phyloP scores from a whole-genome alignment of 2,329 filamentous ascomycete species.

The Epichloe amarillans region DNA sequence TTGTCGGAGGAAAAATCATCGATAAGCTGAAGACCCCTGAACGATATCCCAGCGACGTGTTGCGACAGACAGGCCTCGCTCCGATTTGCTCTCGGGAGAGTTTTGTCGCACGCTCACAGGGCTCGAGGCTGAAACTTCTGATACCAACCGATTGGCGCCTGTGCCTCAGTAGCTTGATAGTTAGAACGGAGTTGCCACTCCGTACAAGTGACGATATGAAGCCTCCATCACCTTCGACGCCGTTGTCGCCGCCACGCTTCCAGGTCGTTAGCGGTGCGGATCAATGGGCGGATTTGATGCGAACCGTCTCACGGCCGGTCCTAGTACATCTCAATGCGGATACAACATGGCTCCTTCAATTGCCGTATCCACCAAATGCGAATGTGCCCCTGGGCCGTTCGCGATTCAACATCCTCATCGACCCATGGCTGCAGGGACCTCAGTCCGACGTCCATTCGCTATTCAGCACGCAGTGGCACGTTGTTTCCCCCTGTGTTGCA shows the following conservation, averaged over 20 bases:
- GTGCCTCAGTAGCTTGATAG: neutral
- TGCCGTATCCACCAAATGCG: slow-evolving; percentile 38
- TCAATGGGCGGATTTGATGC: slow-evolving; percentile 11
- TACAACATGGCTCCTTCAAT: slow-evolving; percentile 53
- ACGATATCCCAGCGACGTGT: neutral
- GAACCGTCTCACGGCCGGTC: slow-evolving; percentile 21
- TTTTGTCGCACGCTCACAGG: neutral
- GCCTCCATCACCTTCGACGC: neutral
- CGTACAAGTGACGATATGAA: neutral
- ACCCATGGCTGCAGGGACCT: slow-evolving; percentile 50
- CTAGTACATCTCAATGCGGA: slow-evolving; percentile 55
- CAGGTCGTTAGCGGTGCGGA: slow-evolving; percentile 8
- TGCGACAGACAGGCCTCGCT: neutral
- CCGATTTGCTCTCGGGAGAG: neutral
- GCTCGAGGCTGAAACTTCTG: neutral
- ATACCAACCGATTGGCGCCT: neutral
- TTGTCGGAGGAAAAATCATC: no score
- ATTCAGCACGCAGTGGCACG: slow-evolving; percentile 54
- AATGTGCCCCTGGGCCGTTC: slow-evolving; percentile 28
- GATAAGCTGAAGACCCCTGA: neutral
- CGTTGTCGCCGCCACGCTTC: neutral
- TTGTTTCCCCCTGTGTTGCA: slow-evolving; percentile 36
- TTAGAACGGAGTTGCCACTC: neutral
- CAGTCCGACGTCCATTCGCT: slow-evolving; percentile 50
- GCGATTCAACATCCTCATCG: slow-evolving; percentile 52